Base-by-base conservation (phyloP, 805 yeast species). In the Suhomyces vadensis region DNA sequence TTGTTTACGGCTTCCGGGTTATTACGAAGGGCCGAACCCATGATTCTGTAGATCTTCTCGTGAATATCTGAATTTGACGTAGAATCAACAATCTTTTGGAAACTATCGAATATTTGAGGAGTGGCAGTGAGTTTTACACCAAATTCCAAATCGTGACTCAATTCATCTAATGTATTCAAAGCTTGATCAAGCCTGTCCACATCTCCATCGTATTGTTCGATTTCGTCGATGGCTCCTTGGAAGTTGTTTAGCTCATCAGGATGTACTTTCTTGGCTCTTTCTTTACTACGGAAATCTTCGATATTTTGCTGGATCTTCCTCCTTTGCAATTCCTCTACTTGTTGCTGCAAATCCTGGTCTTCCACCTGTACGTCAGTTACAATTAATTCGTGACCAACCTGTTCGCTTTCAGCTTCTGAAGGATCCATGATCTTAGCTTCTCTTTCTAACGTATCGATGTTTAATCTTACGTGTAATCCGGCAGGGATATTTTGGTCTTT, bases 401-500 rank as follows among this genome's bases (percentile, higher is more conserved):
- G 44, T 8, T 46, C 52, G 7, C 45, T 53, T 11, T 58, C 67
- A n/a, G n/a, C 33, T 4, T 58, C 57, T 23, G 42, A 19, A 10
- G 50, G 49, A 21, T 69, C 76, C 48, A 80, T 53, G 4, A 84
- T 48, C 51, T 81, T 85, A 1, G 96, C 97, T 61, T 84, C 86
- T 54, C 76, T 79, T 21, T 66, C 62, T 14, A 85, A 83, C 0
- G 90, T 82, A n/a, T 83, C 87, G 45, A 90, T 64, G 59, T 88
- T 83, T 52, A 91, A 55, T 51, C 87, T 73, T 9, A 90, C 79
- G 61, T 87, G 91, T 25, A 87, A 64, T 0, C 97, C 98, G 5
- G 78, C 78, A 0, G 97, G 96, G 3, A 91, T 73, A 6, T 77
- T 73, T 56, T 88, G 96, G n/a, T 83, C 89, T 38, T 78, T 83